Evolutionary conservation across 2,329 filamentous ascomycete species (phyloP), one percentile per base, ranked within the genome.

Genomic region (Exophiala bonariae): DNA sequence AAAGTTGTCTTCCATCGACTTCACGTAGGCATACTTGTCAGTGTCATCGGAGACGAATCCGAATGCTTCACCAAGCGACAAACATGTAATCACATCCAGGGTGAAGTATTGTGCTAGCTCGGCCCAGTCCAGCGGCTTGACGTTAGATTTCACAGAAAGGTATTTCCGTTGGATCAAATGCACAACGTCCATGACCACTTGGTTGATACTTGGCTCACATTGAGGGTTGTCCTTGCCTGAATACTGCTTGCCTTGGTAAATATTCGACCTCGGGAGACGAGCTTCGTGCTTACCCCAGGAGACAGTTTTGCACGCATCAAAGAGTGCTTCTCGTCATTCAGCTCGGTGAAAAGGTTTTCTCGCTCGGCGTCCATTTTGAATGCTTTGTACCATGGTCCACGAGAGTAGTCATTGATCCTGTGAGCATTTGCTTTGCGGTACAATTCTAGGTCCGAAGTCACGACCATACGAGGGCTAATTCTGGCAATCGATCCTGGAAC

Each of bases 301-400:
- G 73, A 68, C 67, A 81, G 74, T 51, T 78, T 75, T 55, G 72
- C 73, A 16, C 73, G 66, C 28, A 74, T 58, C 14, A 55, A 52
- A 2, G 69, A 63, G 52, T 82, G 79, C 33, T 69, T 68, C 4
- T 66, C 67, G 33, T 73, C 75, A 47, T 80, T 67, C 3, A 70
- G 70, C 54, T 77, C 68, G 2, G 69, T 75, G 49, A 82, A 80
- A 26, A 81, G 66, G 44, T 77, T 80, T 56, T 81, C 75, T 3
- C 67, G 64, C n/a, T 74, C 69, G 0, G 77, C 74, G 47, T 82
- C 74, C 50, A 84, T 68, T 11, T 73, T 70, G 46, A 76, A 53
- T 3, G 69, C 72, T 47, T 70, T 64, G 56, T 79, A 80, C 67
- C 75, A 79, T n/a, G 26, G 33, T 7, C 44, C 49, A 5, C 42